Evolutionary conservation across 1,284 basidiomycete species (phyloP).

Genomic region (Clitocybe nebularis): DNA sequence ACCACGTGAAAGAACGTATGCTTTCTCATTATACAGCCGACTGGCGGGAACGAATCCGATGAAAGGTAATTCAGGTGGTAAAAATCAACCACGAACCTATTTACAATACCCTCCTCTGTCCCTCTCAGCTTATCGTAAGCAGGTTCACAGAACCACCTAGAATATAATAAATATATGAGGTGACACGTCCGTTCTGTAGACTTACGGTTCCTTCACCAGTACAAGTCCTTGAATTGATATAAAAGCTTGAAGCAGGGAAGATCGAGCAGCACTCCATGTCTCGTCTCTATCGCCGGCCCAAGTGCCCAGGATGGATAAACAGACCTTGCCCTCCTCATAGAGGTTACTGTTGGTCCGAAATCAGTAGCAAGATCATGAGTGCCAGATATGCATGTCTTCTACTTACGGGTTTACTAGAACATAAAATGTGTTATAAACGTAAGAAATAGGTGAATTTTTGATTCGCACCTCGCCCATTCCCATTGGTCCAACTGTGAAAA

Average conservation of each 20-base stretch:
- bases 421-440: slow-evolving; percentile 1
- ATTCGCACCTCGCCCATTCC: slow-evolving; percentile 79
- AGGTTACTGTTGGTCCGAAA: slow-evolving; percentile 57
- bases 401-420: slow-evolving; percentile 70
- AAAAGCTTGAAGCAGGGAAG: slow-evolving; percentile 86
- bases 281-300: slow-evolving; percentile 89
- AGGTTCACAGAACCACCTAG: slow-evolving; percentile 87
- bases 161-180: slow-evolving; percentile 1
- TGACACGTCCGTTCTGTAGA: slow-evolving; percentile 3
- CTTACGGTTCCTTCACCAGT: slow-evolving; percentile 86
- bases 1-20: slow-evolving; percentile 84
- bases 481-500: slow-evolving; percentile 93
- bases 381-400: slow-evolving; percentile 4
- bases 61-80: slow-evolving; percentile 7
- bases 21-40: slow-evolving; percentile 87
- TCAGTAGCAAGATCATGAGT: not conserved
- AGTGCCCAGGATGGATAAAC: slow-evolving; percentile 86
- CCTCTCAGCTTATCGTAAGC: slow-evolving; percentile 87
- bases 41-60: slow-evolving; percentile 30
- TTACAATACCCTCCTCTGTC: slow-evolving; percentile 85
- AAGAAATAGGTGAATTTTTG: slow-evolving; percentile 11
- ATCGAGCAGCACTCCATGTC: slow-evolving; percentile 77
- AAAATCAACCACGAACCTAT: slow-evolving; percentile 46
- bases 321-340: slow-evolving; percentile 96
- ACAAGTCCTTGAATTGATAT: slow-evolving; percentile 94